These are phyloP conservation scores for Lathyrus oleraceus DNA, from an alignment of 306 rosid species.

Conservation along the genomic window DNA sequence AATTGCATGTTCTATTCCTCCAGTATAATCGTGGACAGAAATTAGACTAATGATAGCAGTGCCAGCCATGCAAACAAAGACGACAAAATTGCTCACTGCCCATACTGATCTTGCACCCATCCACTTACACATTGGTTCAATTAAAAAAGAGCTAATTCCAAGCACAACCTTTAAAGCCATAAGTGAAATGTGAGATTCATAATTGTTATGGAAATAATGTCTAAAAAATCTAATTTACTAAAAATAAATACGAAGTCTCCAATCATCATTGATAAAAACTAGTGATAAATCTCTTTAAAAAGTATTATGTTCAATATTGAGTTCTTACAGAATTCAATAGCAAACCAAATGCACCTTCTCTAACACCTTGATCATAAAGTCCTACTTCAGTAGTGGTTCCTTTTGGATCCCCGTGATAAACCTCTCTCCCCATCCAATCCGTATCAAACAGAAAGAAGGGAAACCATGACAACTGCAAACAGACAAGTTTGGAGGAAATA, in stretches of 20 bases:
- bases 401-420: conserved; percentile 93
- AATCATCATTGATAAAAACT: neutral
- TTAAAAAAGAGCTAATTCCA: conserved; percentile 86
- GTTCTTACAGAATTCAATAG: conserved; percentile 99
- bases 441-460: conserved; percentile 96
- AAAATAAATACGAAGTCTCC: conserved; percentile 4
- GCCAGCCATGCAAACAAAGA: conserved; percentile 91
- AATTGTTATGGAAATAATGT: neutral
- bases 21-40: conserved; percentile 57
- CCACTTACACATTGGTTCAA: conserved; percentile 93
- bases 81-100: conserved; percentile 94
- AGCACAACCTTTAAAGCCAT: conserved; percentile 73
- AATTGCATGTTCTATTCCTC: conserved; percentile 68
- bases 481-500: conserved; percentile 27
- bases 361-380: conserved; percentile 87
- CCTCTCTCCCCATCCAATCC: conserved; percentile 99
- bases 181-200: conserved; percentile 29
- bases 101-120: conserved; percentile 90
- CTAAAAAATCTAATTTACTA: conserved; percentile 3
- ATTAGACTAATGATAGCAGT: conserved; percentile 84
- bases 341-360: conserved; percentile 99
- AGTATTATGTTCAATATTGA: conserved; percentile 47
- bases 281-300: conserved; percentile 12
- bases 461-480: conserved; percentile 89
- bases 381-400: conserved; percentile 57